These are phyloP conservation scores for Nasturtium officinale DNA, from an alignment of 345 rosid species.

Conservation along the genomic window DNA sequence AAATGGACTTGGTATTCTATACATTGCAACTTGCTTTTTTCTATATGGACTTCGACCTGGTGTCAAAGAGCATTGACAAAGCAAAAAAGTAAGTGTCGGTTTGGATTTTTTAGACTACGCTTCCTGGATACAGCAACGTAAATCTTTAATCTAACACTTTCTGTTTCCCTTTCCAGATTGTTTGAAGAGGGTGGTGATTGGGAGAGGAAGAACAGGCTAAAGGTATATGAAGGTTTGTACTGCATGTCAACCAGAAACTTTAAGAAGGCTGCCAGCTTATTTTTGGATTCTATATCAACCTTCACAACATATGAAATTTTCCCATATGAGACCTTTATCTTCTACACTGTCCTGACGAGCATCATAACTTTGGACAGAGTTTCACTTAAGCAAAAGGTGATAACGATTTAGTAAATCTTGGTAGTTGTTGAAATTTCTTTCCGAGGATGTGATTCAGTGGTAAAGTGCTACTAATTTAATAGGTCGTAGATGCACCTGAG, in stretches of 20 bases:
- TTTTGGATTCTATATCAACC: conserved; percentile 96
- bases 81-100: conserved; percentile 72
- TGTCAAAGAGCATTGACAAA: conserved; percentile 94
- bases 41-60: conserved; percentile 95
- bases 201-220: conserved; percentile 97
- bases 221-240: conserved; percentile 94
- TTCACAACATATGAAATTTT: conserved; percentile 97
- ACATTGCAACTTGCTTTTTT: conserved; percentile 86
- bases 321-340: conserved; percentile 92
- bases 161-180: conserved; percentile 55
- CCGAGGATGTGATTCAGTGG: neutral
- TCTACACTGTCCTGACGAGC: conserved; percentile 95
- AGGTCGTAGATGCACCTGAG: conserved; percentile 99
- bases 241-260: conserved; percentile 92
- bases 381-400: conserved; percentile 93
- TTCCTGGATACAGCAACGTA: conserved; percentile 1
- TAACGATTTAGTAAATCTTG: neutral
- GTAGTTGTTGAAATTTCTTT: neutral
- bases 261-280: conserved; percentile 84
- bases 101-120: neutral
- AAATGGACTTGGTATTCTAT: conserved; percentile 93
- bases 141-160: conserved; percentile 10
- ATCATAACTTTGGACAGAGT: conserved; percentile 95
- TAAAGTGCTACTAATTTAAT: conserved; percentile 31
- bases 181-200: conserved; percentile 99